These are phyloP conservation scores for Nicotiana paniculata DNA, from an alignment of 257 asterid genomes.

Conservation along the genomic window DNA sequence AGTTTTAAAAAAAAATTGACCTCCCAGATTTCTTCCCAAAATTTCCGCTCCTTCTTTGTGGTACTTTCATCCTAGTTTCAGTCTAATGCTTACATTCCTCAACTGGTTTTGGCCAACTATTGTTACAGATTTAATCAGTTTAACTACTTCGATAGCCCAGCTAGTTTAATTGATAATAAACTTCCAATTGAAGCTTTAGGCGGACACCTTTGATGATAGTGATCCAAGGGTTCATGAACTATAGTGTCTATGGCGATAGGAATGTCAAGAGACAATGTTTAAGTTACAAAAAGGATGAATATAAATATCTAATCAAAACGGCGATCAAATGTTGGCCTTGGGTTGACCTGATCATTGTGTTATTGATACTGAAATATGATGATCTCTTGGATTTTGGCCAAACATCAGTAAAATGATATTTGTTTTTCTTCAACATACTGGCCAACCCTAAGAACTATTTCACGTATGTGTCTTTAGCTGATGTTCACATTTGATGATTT, in stretches of 20 bases:
- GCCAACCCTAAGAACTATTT: background rate
- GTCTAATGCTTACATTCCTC: background rate
- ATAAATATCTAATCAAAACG: background rate
- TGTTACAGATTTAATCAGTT: background rate
- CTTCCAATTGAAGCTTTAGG: background rate
- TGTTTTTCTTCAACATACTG: background rate
- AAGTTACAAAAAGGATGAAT: background rate
- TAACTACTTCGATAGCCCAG: background rate
- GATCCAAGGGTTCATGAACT: background rate
- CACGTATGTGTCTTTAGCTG: background rate
- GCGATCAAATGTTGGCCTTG: background rate
- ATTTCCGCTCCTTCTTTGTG: background rate
- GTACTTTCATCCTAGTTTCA: background rate
- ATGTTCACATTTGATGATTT: background rate
- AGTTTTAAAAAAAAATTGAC: background rate
- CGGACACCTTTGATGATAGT: background rate
- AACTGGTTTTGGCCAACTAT: background rate
- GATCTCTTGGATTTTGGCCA: background rate
- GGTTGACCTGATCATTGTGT: background rate
- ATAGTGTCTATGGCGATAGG: background rate
- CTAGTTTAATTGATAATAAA: background rate
- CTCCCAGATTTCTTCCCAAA: background rate
- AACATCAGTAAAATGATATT: background rate
- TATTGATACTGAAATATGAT: background rate
- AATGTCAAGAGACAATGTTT: background rate